Evolutionary conservation across 2,329 filamentous ascomycete species (phyloP), one percentile per base, ranked within the genome.

Genomic region (Microcyclospora pomicola): DNA sequence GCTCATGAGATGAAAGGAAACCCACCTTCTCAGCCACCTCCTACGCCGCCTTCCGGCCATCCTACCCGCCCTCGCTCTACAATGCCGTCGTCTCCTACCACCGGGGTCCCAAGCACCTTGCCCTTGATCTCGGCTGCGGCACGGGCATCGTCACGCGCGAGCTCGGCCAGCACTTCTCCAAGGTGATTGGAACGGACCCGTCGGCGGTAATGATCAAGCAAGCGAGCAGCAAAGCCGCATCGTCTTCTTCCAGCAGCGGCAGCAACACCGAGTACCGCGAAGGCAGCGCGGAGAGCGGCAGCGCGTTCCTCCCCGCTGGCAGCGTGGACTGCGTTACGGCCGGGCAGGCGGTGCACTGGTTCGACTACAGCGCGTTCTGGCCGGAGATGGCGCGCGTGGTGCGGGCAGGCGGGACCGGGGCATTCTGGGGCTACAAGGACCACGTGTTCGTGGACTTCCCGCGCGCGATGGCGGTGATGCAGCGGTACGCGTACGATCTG

Each of bases 401-500:
- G 31, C 63, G 68, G 35, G 53, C 56, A 2, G 71, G 71, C 11
- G 75, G 74, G 12, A 73, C 71, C 0, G 48, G 80, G n/a, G 74
- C 74, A 0, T 75, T 77, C 51, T 79, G 71, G 72, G 75, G 74
- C 2, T 80, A 80, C 55, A 75, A 73, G 49, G 76, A 80, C 55
- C 74, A 72, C 49, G 62, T 75, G 27, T 65, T 80, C 36, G 56
- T 75, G 12, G 67, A 71, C 15, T 65, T 65, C 45, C 66, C 69
- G 6, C 49, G 51, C 27, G 72, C 72, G 12, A 75, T 69, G 15
- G 51, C 53, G 33, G 62, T 79, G 15, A 63, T 78, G 50, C 60
- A 72, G 49, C 55, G 60, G 19, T 79, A 72, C 46, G 65, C 68
- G 42, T 77, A 77, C 58, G 68, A 65, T 6, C 39, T 41, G 12